A percentile compares a stretch with the other conserved stretches of the same genome.
Conservation (phyloP, 176 grass and related monocot species). For the Echinochloa phyllopogon region DNA sequence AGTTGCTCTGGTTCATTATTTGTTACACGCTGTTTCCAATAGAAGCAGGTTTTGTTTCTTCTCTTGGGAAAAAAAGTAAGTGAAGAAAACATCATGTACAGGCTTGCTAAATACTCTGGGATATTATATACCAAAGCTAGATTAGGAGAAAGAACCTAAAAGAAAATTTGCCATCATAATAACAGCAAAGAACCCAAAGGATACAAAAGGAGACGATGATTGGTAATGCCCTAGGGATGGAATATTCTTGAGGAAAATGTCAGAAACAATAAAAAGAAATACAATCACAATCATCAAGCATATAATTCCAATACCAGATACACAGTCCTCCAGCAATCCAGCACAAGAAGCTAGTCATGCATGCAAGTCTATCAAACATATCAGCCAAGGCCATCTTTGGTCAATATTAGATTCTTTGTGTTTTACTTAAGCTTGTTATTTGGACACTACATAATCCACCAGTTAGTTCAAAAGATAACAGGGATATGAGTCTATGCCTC, state of each 20-base stretch:
- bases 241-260: background rate
- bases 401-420: background rate
- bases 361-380: conserved; percentile 29
- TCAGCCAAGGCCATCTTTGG: background rate
- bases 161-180: background rate
- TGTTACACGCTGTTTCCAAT: background rate
- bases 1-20: background rate
- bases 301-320: conserved; percentile 14
- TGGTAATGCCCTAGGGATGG: background rate
- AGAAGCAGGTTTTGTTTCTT: background rate
- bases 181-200: background rate
- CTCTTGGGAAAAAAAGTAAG: background rate
- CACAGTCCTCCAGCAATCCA: background rate
- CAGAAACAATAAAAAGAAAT: conserved; percentile 7
- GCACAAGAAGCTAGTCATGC: background rate
- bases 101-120: background rate
- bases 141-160: conserved; percentile 20
- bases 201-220: background rate
- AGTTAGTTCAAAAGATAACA: background rate
- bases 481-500: background rate
- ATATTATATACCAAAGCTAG: background rate
- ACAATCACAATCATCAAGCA: background rate
- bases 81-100: background rate
- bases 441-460: background rate
- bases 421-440: conserved; percentile 5